Conservation (phyloP, 805 yeast species). For the Cyberlindnera saturnus region DNA sequence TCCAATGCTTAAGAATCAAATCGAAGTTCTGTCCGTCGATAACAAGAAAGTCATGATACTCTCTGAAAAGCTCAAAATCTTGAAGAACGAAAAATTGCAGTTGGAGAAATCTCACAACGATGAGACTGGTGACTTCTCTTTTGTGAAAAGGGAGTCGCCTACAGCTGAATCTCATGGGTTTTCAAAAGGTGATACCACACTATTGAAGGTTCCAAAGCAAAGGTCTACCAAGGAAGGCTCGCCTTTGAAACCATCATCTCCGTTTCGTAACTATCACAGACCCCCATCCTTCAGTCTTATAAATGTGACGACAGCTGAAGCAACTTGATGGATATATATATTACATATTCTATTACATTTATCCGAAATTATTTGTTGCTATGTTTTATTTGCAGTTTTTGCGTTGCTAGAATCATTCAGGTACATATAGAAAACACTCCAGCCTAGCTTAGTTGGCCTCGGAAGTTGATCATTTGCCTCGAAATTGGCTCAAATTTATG, state of each 20-base stretch:
- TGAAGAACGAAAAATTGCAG: constrained; percentile 27
- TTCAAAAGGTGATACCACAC: background rate
- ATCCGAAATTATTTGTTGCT: no score
- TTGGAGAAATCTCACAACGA: constrained; percentile 12
- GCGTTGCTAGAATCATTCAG: no score
- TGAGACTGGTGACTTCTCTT: background rate
- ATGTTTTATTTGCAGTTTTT: no score
- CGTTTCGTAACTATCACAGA: constrained; percentile 1
- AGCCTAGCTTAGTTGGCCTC: no score
- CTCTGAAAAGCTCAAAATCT: constrained; percentile 22
- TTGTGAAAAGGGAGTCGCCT: background rate
- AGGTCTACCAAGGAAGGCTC: background rate
- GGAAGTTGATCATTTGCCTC: no score
- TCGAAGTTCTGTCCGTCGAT: constrained; percentile 28
- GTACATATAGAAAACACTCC: no score
- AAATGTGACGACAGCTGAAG: constrained; percentile 6
- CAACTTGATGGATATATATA: background rate
- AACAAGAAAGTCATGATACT: constrained; percentile 17
- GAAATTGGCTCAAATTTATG: no score
- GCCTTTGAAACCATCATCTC: background rate
- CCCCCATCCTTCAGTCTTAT: constrained; percentile 14
- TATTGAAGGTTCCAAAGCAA: background rate
- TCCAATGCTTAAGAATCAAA: constrained; percentile 40
- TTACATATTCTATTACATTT: background rate
- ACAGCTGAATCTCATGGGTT: background rate